phyloP scores from a whole-genome alignment of 78 protist species.

The Cavenderia fasciculata region DNA sequence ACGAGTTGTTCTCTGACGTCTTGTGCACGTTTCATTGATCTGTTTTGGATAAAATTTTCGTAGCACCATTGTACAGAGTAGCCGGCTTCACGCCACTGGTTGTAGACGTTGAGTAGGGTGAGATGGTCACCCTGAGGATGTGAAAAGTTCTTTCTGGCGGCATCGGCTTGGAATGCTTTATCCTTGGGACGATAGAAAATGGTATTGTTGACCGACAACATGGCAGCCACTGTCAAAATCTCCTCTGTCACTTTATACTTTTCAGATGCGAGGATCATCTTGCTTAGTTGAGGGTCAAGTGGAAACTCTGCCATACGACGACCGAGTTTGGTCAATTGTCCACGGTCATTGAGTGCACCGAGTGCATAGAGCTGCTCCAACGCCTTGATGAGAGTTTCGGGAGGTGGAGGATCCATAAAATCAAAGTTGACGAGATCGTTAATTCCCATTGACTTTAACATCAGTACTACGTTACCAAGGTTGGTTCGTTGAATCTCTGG shows the following conservation, averaged over 20 bases:
- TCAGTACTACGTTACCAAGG: conserved; percentile 96
- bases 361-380: conserved; percentile 96
- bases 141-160: conserved; percentile 76
- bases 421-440: conserved; percentile 97
- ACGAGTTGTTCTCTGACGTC: conserved; percentile 96
- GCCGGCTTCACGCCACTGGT: conserved; percentile 91
- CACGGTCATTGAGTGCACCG: conserved; percentile 96
- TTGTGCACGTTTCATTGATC: conserved; percentile 94
- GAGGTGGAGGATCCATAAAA: conserved; percentile 99
- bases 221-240: conserved; percentile 89
- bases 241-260: conserved; percentile 56
- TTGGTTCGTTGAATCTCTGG: conserved; percentile 99
- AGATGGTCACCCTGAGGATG: conserved; percentile 95
- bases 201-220: conserved; percentile 91
- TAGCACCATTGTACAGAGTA: conserved; percentile 94
- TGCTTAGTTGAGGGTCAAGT: conserved; percentile 94
- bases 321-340: conserved; percentile 98
- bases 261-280: conserved; percentile 90
- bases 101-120: conserved; percentile 91
- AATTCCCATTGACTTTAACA: conserved; percentile 97
- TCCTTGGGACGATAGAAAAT: conserved; percentile 96
- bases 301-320: conserved; percentile 99
- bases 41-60: conserved; percentile 95
- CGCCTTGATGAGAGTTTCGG: conserved; percentile 98
- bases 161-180: conserved; percentile 87